Evolutionary conservation across 116 monocot genomes (phyloP), one percentile per base, ranked within the genome.

Genomic region (Zostera marina): DNA sequence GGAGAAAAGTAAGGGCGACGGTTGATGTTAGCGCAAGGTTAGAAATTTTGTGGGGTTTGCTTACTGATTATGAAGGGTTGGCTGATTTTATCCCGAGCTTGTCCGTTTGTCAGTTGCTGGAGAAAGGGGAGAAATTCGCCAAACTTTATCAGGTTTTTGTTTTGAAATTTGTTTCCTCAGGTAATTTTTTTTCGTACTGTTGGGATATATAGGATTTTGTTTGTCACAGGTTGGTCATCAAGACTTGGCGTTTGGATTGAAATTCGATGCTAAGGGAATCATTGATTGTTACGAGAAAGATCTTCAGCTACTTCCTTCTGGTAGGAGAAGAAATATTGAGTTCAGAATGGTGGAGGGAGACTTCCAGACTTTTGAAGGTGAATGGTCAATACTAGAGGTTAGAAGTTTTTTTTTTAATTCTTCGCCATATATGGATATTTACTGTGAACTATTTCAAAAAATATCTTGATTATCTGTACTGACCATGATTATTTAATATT

Each of bases 341-440:
- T 94, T 94, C 55, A 79, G 60, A 56, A 88, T 94, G 94, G 61
- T 94, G 7, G 82, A 94, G 15, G 94, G 94, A 11, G 94, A 94
- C 44, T 94, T 94, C 48, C 60, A 77, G 69, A 66, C 43, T 8
- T 94, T 94, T 63, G 68, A 82, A 54, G 94, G 88, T 7, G 66
- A 54, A 53, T 94, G 94, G 94, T 94, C 73, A 26, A 85, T 94
- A 42, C 51, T 77, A 24, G 64, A 77, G 70, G 70, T 75, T 16
- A 17, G 56, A 9, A 56, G 16, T 17, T 7, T 41, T 41, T 56
- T 32, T 32, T 41, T 56, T 32, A 3, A 25, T 26, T 55, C 54
- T 26, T 13, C 0, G 2, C 14, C 11, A 5, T 9, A 2, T 26
- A 19, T 13, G 24, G 25, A 9, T 51, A 17, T 51, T 51, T 19